A percentile compares a stretch with the other conserved stretches of the same genome.
Evolutionary conservation across 1,284 basidiomycete genomes (phyloP).

Genomic region (Cryptococcus sp.): DNA sequence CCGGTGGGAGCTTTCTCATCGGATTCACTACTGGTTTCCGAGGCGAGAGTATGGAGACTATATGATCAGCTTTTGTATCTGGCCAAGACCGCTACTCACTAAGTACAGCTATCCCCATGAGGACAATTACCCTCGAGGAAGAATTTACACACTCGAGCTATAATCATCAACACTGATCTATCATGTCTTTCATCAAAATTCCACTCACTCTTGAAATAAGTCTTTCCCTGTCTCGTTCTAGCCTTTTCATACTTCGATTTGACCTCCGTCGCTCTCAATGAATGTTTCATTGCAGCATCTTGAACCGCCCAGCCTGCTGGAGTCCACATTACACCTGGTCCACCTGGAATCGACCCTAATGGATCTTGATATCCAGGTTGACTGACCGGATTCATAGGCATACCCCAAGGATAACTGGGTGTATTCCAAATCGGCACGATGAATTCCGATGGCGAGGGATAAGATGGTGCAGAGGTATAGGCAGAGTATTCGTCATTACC

Average conservation of each 20-base stretch:
- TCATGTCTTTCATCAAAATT: neutral
- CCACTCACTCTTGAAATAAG: slow-evolving; percentile 37
- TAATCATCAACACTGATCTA: neutral
- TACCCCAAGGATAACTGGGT: slow-evolving; percentile 36
- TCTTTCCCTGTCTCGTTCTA: slow-evolving; percentile 17
- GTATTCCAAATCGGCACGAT: neutral
- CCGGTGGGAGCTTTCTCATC: neutral
- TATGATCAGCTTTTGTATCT: neutral
- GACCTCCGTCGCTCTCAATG: slow-evolving; percentile 19
- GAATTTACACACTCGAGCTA: slow-evolving; percentile 38
- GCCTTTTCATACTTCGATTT: slow-evolving; percentile 11
- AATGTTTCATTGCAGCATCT: slow-evolving; percentile 33
- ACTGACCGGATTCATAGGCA: slow-evolving; percentile 29
- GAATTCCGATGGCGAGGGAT: neutral
- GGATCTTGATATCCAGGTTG: slow-evolving; percentile 6
- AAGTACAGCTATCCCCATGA: slow-evolving; percentile 40
- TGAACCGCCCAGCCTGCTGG: slow-evolving; percentile 40
- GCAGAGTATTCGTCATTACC: neutral
- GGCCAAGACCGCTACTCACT: slow-evolving; percentile 25
- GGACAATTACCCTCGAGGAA: slow-evolving; percentile 40
- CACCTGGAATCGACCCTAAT: slow-evolving; percentile 14
- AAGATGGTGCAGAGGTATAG: neutral
- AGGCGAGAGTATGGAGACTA: neutral
- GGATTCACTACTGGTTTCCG: neutral
- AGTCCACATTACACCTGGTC: slow-evolving; percentile 35